Evolutionary conservation across 768 basidiomycete species (phyloP), one percentile per base, ranked within the genome.

Genomic region (Boletus subparvulus): DNA sequence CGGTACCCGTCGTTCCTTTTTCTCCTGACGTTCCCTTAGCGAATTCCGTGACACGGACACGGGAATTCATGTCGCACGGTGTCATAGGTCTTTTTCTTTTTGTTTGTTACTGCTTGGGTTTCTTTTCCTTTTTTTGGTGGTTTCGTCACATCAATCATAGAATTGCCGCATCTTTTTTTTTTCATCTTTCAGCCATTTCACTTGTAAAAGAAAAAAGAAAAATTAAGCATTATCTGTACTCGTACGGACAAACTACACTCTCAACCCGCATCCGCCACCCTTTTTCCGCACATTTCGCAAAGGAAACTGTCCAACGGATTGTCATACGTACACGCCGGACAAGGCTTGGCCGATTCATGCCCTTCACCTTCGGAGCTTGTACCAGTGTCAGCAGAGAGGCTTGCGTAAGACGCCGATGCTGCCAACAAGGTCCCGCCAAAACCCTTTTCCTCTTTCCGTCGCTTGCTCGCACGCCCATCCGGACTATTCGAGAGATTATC

Each of bases 341-440:
- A 90, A 0, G 79, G 57, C 61, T 79, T 81, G 58, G 70, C 66
- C 13, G 54, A 58, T 19, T 67, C 65, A 4, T 62, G 65, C 59
- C 61, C 63, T 60, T 65, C 63, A 42, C 62, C 65, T 58, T 78
- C 72, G 47, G 74, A 72, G 24, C 71, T 72, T 60, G 72, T 73
- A 43, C 62, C 61, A 21, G 71, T 66, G 59, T 71, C 70, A 52
- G 61, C 65, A 44, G 65, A 58, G n/a, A 71, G 57, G 59, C 54
- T 65, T 46, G 69, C 67, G 54, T 70, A 61, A 60, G 58, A 57
- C 50, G 69, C 51, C 50, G 69, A 67, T 61, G 80, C 76, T 44
- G 82, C 82, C 33, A 92, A 77, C 43, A 91, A 68, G 24, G 90
- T 92, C 26, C 90, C 90, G 50, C 80, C 80, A 67, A 92, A 92